Percentiles rank a stretch among this genome's conserved stretches.
phyloP scores from a whole-genome alignment of 768 basidiomycete genomes.

The Podaxis sp. region DNA sequence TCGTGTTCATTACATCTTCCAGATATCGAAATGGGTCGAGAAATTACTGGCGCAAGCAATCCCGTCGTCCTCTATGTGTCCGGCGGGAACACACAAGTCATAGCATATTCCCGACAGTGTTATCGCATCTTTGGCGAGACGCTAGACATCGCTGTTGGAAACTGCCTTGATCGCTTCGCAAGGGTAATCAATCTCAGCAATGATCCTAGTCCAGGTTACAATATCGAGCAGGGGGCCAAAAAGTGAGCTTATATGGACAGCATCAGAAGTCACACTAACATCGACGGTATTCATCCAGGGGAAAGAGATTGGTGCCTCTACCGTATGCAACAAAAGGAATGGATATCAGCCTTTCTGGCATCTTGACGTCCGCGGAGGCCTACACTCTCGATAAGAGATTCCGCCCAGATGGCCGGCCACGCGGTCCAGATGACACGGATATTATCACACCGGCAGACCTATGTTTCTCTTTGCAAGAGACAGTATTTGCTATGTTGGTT shows the following conservation, averaged over 20 bases:
- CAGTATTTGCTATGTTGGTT: slow-evolving; percentile 95
- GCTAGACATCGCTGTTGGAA: slow-evolving; percentile 98
- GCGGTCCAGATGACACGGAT: slow-evolving; percentile 49
- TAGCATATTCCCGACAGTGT: slow-evolving; percentile 95
- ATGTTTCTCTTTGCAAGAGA: slow-evolving; percentile 96
- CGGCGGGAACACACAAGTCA: slow-evolving; percentile 98
- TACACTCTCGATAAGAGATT: slow-evolving; percentile 87
- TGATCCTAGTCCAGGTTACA: slow-evolving; percentile 94
- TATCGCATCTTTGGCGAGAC: slow-evolving; percentile 99
- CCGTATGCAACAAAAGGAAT: slow-evolving; percentile 98
- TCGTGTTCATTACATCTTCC: background rate
- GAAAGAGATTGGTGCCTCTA: slow-evolving; percentile 74
- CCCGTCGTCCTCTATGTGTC: slow-evolving; percentile 98
- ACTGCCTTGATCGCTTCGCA: slow-evolving; percentile 96
- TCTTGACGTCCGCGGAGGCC: slow-evolving; percentile 82
- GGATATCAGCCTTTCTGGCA: slow-evolving; percentile 96
- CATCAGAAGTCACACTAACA: background rate
- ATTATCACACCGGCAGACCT: slow-evolving; percentile 92
- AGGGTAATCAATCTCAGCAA: slow-evolving; percentile 92
- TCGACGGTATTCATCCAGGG: slow-evolving; percentile 40
- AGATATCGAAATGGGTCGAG: slow-evolving; percentile 99
- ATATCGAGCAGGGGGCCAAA: slow-evolving; percentile 95
- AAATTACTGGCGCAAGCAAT: slow-evolving; percentile 91
- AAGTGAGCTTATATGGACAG: slow-evolving; percentile 42
- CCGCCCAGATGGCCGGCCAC: slow-evolving; percentile 37